A percentile compares a stretch with the other conserved stretches of the same genome.
Conservation (phyloP, 225 moss, liverwort and hornwort species). For the Marchantia paleacea region DNA sequence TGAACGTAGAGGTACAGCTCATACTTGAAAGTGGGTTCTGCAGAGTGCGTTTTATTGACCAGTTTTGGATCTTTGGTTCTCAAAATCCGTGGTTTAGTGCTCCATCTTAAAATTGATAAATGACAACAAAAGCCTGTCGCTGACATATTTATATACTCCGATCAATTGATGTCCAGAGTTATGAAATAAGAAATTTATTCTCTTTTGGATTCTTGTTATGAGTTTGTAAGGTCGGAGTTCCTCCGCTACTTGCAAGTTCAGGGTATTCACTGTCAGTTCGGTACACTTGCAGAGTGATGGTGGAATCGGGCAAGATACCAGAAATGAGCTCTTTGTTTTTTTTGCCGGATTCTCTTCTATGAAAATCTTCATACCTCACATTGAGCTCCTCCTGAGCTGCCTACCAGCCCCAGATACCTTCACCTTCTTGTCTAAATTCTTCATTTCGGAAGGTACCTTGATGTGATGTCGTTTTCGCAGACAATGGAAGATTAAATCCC, state of each 20-base stretch:
- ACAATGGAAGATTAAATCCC: too few relatives aligned
- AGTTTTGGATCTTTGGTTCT: too few relatives aligned
- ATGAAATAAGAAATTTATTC: too few relatives aligned
- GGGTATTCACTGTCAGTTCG: background rate
- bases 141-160: too few relatives aligned
- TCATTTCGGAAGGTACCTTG: constrained; percentile 47
- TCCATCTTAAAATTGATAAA: too few relatives aligned
- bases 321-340: constrained; percentile 62
- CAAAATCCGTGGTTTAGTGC: too few relatives aligned
- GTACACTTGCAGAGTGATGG: constrained; percentile 37
- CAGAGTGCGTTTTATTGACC: background rate
- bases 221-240: too few relatives aligned
- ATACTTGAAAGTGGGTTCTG: background rate
- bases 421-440: constrained; percentile 63
- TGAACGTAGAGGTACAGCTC: constrained; percentile 10
- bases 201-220: too few relatives aligned
- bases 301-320: constrained; percentile 26
- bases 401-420: constrained; percentile 46
- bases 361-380: constrained; percentile 58
- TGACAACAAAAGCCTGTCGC: too few relatives aligned
- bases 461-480: background rate
- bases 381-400: constrained; percentile 57
- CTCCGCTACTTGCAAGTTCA: too few relatives aligned
- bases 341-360: constrained; percentile 49
- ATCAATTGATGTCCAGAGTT: too few relatives aligned